phyloP scores from a whole-genome alignment of 2,329 filamentous ascomycete genomes.

The Pseudogymnoascus sp. region DNA sequence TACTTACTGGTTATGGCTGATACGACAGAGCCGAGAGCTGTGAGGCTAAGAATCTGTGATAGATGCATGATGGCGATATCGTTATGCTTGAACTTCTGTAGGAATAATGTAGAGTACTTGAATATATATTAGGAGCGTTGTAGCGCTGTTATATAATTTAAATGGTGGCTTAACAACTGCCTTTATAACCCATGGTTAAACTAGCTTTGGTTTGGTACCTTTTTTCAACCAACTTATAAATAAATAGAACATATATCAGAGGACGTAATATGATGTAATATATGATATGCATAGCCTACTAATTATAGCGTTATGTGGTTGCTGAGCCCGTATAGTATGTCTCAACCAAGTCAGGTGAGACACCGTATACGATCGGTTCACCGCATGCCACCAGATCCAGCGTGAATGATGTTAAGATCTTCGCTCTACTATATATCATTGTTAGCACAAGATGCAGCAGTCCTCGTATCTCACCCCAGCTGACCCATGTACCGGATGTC shows the following conservation, averaged over 20 bases:
- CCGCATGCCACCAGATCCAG: not conserved
- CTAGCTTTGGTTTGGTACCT: not conserved
- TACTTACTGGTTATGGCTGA: not conserved
- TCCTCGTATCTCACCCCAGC: not conserved
- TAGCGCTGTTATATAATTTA: not conserved
- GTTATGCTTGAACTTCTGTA: not conserved
- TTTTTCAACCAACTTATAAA: not conserved
- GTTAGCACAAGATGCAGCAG: not conserved
- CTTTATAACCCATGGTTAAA: not conserved
- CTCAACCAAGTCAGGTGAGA: not conserved
- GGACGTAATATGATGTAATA: not conserved
- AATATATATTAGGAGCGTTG: not conserved
- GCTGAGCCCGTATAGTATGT: not conserved
- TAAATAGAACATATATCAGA: not conserved
- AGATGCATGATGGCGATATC: not conserved
- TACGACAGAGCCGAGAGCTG: not conserved
- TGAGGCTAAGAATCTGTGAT: not conserved
- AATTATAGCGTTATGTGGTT: not conserved
- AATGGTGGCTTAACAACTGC: not conserved
- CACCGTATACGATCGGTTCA: not conserved
- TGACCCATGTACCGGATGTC: not conserved
- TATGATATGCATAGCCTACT: too few species aligned
- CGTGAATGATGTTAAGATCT: not conserved
- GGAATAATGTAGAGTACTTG: not conserved
- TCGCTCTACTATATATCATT: not conserved